Evolutionary conservation across 2,329 filamentous ascomycete genomes (phyloP).

Genomic region (Pseudonectria foliicola): DNA sequence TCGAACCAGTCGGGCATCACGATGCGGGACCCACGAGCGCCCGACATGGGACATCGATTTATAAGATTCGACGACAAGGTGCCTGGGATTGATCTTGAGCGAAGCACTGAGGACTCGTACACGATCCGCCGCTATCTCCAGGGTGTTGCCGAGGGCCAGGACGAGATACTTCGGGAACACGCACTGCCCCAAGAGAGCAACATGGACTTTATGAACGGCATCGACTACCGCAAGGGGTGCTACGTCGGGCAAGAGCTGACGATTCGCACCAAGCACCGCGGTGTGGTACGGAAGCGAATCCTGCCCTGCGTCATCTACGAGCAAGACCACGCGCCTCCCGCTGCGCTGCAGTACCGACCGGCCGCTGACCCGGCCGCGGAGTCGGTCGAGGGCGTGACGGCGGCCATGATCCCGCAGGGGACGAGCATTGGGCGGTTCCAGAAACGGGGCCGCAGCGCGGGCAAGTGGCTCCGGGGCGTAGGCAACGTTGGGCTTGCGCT

Average conservation of each 20-base stretch:
- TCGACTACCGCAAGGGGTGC: conserved; percentile 94
- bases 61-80: conserved; percentile 24
- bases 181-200: conserved; percentile 85
- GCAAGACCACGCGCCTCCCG: conserved; percentile 30
- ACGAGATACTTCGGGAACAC: conserved; percentile 63
- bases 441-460: conserved; percentile 62
- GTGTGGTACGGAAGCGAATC: conserved; percentile 85
- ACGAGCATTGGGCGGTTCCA: conserved; percentile 44
- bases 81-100: conserved; percentile 36
- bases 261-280: conserved; percentile 88
- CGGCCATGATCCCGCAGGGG: conserved; percentile 34
- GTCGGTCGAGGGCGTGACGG: conserved; percentile 20
- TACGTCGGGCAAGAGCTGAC: conserved; percentile 97
- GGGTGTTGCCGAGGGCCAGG: conserved; percentile 79
- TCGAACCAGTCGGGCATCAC: conserved; percentile 23
- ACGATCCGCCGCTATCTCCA: conserved; percentile 68
- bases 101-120: conserved; percentile 54
- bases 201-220: conserved; percentile 74
- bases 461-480: conserved; percentile 71
- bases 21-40: conserved; percentile 47
- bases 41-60: conserved; percentile 48
- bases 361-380: conserved; percentile 10
- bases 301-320: conserved; percentile 71
- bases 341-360: conserved; percentile 41
- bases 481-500: conserved; percentile 84